Base-by-base conservation (phyloP, 1,284 basidiomycete genomes). In the Fomitopsis betulina region DNA sequence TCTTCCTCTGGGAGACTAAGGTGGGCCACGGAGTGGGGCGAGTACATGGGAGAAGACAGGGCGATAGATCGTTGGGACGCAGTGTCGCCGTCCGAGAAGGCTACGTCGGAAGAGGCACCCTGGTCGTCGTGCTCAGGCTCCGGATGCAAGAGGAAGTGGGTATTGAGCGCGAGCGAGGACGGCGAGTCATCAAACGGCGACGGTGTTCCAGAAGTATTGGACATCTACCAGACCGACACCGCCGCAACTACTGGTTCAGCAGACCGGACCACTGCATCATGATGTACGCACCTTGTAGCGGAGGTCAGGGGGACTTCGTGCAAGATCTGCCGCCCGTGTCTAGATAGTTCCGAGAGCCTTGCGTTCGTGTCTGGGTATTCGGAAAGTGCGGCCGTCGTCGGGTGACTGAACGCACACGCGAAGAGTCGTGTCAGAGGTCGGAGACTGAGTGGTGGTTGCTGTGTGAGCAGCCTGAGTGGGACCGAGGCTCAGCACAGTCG, bases 21-120 rank as follows among this genome's bases (percentile, higher is more conserved):
- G 75, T 78, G 61, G 75, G 72, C 54, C 77, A 59, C 35, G 63
- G 19, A 61, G 54, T 62, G 65, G 19, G 69, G 67, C 0, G 70
- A 71, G 40, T 58, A 61, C 15, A 66, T 57, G 3, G 87, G 80
- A 3, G 88, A 89, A 45, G 85, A 86, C 43, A 91, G 82, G 15
- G 88, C 81, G 57, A 91, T 87, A 2, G 89, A 91, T 43, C 80
- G 82, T 62, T 89, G 86, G 6, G 88, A 90, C n/a, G 87, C 87
- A n/a, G 87, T 89, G 65, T 91, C 89, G 59, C 79, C 83, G 62
- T 87, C 86, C 54, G 58, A 74, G 70, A 57, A 68, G 67, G 61
- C 72, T 55, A 62, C 72, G 40, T 66, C 66, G 68, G 56, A 68
- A 58, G 58, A 64, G 64, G 58, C 62, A 59, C 57, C 54, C 25